Base-by-base conservation (phyloP, 768 basidiomycete species). In the Mycena sanguinolenta region DNA sequence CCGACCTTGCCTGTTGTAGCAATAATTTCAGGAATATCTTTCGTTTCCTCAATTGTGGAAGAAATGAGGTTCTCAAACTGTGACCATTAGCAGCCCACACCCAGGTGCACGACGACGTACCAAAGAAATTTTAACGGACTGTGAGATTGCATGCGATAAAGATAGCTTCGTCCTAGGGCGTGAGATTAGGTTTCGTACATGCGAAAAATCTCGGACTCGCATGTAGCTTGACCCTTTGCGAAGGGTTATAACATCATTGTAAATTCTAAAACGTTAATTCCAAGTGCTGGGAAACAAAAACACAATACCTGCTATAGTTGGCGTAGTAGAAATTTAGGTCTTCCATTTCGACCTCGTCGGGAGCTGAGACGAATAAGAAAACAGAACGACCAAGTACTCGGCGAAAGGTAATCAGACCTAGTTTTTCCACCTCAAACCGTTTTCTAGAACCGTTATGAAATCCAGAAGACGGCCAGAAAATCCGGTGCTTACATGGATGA, bases 301-400 rank as follows among this genome's bases (percentile, higher is more conserved):
- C 61, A 42, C 52, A 34, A 46, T 78, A 93, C 95, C 97, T 90
- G 78, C 95, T 97, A 78, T 98, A 98, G 76, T 96, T 96, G 9
- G 97, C 97, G 77, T 97, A 97, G 77, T 98, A 98, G 80, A 92
- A 98, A 82, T 97, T 97, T 38, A 98, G 84, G 77, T 98, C 97
- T 84, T 98, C 97, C 94, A 95, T 96, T 81, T 98, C 96, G 30
- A 96, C 85, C 71, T 93, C 92, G 36, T 97, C 93, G n/a, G 92
- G 85, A 39, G 91, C 95, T 95, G 63, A 53, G 64, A 30, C 36
- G 25, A 58, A 64, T 68, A 63, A 67, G 63, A 59, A 63, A 60
- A 25, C 57, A 23, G 46, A 32, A 67, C 50, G 59, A n/a, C 44
- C 25, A 53, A 72, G 63, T 34, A 14, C 28, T 58, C 49, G 57